Conservation (phyloP, 495 filamentous ascomycete species). For the Penicillium coprophilum region DNA sequence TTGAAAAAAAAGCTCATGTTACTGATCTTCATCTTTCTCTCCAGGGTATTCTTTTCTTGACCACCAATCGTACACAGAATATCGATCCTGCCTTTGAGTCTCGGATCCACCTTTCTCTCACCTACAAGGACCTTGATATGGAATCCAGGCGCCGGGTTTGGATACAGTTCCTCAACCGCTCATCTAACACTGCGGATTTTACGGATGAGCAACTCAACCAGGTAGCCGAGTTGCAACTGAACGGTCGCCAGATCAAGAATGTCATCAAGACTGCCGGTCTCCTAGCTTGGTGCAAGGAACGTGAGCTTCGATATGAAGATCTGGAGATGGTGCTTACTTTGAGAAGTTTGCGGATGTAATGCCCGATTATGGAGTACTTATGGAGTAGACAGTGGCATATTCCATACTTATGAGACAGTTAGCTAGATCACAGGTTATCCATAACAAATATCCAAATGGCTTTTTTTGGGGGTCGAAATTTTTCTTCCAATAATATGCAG, state of each 20-base stretch:
- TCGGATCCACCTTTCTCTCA: conserved; percentile 51
- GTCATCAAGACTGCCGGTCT: conserved; percentile 45
- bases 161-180: conserved; percentile 28
- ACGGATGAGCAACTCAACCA: conserved; percentile 33
- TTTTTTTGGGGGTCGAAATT: too few species aligned
- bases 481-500: too few species aligned
- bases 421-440: too few species aligned
- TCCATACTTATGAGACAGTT: not conserved
- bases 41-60: conserved; percentile 63
- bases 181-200: conserved; percentile 18
- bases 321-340: conserved; percentile 19
- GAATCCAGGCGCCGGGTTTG: conserved; percentile 31
- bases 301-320: conserved; percentile 16
- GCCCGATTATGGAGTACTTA: too few species aligned
- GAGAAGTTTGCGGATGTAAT: not conserved
- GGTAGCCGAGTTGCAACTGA: conserved; percentile 23
- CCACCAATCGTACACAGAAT: conserved; percentile 51
- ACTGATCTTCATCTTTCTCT: conserved; percentile 19
- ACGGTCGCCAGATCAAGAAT: conserved; percentile 52
- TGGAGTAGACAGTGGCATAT: not conserved
- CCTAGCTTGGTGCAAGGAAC: conserved; percentile 25
- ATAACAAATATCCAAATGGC: too few species aligned
- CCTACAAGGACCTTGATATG: conserved; percentile 43
- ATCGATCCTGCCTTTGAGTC: conserved; percentile 54
- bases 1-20: not conserved